Base-by-base conservation (phyloP, 257 asterid genomes). In the Capsicum chinense region DNA sequence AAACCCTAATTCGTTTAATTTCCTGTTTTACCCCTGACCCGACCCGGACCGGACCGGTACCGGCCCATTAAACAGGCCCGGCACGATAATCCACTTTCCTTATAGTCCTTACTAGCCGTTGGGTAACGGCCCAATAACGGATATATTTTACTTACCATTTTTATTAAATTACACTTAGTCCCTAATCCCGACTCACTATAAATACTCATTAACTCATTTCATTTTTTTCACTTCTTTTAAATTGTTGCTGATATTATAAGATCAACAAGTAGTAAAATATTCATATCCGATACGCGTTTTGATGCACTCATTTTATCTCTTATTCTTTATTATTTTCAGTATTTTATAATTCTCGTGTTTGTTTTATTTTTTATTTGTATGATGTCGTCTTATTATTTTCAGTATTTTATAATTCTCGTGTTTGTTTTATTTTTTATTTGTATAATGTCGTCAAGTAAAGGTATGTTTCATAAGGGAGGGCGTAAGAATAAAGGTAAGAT, bases 351-450 rank as follows among this genome's bases (percentile, higher is more conserved):
- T 50, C 0, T 2, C 0, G 0, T 71, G 9, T 33, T 66, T 7
- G 3, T 12, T 66, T 66, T 1, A 0, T 33, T 33, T 1, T 5
- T 7, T 21, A 21, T 69, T 69, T 69, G 2, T 0, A 26, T 26
- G 26, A 26, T 26, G 26, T 14, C 14, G 9, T 54, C 54, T 0
- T 0, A 78, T 26, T 26, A 52, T 1, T 50, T 52, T 39, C 5
- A 26, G 42, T 2, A 39, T 39, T 39, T 39, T 66, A 0, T 2
- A 0, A 0, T 52, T 50, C 0, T 2, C 0, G 0, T 71, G 9
- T 33, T 66, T 7, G 3, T 33, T 66, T 66, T 1, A 2, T 33
- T 33, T 68, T 68, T 37, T 68, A 68, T 68, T 7, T 4, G 44
- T 6, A 19, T 3, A 0, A 78, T 78, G 50, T 33, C 82, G 15